These are phyloP conservation scores for Climacium dendroides DNA, from an alignment of 225 moss, liverwort and hornwort species.

Conservation along the genomic window DNA sequence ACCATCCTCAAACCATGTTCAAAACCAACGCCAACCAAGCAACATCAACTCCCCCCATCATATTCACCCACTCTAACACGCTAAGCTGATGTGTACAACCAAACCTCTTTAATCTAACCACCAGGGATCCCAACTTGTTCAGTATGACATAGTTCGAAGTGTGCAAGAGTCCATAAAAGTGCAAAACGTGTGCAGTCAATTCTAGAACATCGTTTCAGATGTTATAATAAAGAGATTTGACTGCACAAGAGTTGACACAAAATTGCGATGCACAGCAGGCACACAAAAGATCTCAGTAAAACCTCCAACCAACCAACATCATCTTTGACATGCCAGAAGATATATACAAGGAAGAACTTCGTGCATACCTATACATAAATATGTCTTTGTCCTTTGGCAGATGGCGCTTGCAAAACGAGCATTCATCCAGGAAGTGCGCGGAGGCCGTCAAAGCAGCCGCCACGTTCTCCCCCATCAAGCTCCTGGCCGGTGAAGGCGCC, in stretches of 20 bases:
- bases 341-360: background rate
- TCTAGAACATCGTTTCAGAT: background rate
- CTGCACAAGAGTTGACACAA: background rate
- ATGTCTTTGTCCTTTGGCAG: constrained; percentile 77
- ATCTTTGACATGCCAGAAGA: background rate
- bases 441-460: constrained; percentile 17
- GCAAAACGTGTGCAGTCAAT: background rate
- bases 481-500: background rate
- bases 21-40: background rate
- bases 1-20: background rate
- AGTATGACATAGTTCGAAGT: background rate
- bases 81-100: background rate
- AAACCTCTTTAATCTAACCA: background rate
- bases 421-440: constrained; percentile 60
- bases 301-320: background rate
- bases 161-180: no score
- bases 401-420: constrained; percentile 69
- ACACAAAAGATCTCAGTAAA: background rate
- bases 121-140: background rate
- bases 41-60: background rate
- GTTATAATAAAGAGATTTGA: background rate
- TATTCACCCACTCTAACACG: background rate
- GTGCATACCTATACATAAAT: constrained; percentile 70
- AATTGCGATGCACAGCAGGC: background rate
- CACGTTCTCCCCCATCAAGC: background rate